Percentiles rank a stretch among this genome's conserved stretches.
These are phyloP conservation scores for Fusarium setosum DNA, from an alignment of 2,329 filamentous ascomycete species.

Conservation along the genomic window DNA sequence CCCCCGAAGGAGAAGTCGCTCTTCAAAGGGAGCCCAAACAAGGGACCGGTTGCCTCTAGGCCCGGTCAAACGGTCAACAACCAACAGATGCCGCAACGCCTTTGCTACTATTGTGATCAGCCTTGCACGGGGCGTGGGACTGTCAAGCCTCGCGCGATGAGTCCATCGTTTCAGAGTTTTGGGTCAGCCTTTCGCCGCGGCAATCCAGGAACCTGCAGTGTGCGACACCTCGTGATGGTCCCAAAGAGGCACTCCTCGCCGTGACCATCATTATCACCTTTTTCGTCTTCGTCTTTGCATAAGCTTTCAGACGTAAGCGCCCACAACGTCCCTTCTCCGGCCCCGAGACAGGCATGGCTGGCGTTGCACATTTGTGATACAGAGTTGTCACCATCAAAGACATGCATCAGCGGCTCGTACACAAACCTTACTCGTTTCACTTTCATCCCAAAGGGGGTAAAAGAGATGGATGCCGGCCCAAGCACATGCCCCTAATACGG, in stretches of 20 bases:
- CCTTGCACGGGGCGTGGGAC: not conserved
- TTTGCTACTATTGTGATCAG: not conserved
- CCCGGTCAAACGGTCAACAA: slow-evolving; percentile 4
- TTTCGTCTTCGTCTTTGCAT: slow-evolving; percentile 1
- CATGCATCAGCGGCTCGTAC: slow-evolving; percentile 29
- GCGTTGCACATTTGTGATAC: slow-evolving; percentile 2
- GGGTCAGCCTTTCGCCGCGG: slow-evolving; percentile 1
- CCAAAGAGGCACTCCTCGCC: not conserved
- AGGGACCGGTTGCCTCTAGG: not conserved
- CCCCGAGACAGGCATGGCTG: not conserved
- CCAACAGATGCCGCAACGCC: not conserved
- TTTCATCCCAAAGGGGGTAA: slow-evolving; percentile 6
- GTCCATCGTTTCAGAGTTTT: not conserved
- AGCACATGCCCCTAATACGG: slow-evolving; percentile 10
- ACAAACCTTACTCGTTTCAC: slow-evolving; percentile 19
- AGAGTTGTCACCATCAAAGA: not conserved
- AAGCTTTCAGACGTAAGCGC: slow-evolving; percentile 20
- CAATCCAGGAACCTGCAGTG: slow-evolving; percentile 17
- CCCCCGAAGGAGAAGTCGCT: not conserved
- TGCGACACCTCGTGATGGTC: not conserved
- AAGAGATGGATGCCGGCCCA: slow-evolving; percentile 5
- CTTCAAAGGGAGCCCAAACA: not conserved
- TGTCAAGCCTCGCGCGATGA: not conserved
- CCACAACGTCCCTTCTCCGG: slow-evolving; percentile 30
- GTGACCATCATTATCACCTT: not conserved